A percentile compares a stretch with the other conserved stretches of the same genome.
phyloP scores from a whole-genome alignment of 73 alveolate species.

The Uronychia setigera region DNA sequence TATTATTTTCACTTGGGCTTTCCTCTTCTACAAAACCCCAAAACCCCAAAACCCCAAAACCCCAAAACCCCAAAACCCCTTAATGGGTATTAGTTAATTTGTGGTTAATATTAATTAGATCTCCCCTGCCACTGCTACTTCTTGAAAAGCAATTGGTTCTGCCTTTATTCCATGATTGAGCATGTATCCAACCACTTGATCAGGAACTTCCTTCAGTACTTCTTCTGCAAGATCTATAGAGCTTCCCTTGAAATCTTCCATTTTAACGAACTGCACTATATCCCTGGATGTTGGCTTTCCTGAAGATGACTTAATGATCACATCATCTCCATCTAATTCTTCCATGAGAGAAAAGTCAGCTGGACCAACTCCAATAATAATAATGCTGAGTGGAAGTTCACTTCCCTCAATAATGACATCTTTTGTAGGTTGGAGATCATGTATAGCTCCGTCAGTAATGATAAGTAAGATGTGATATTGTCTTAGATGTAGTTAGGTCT shows the following conservation, averaged over 20 bases:
- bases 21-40: too few relatives aligned
- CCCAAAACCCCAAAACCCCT: too few relatives aligned
- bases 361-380: constrained; percentile 87
- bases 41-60: too few relatives aligned
- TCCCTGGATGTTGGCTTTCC: constrained; percentile 90
- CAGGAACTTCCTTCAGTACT: constrained; percentile 49
- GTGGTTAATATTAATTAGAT: too few relatives aligned
- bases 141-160: too few relatives aligned
- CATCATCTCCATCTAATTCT: constrained; percentile 90
- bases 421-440: constrained; percentile 84
- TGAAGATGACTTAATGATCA: constrained; percentile 56
- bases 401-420: constrained; percentile 81
- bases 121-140: too few relatives aligned
- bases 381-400: constrained; percentile 81
- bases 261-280: constrained; percentile 95
- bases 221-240: constrained; percentile 63
- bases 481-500: constrained; percentile 35
- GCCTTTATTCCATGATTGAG: not conserved
- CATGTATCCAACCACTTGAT: constrained; percentile 14
- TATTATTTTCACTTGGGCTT: too few relatives aligned
- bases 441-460: constrained; percentile 92
- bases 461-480: constrained; percentile 80
- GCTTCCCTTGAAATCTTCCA: constrained; percentile 62
- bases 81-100: too few relatives aligned
- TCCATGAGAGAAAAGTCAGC: constrained; percentile 69